Percentiles rank a stretch among this genome's conserved stretches.
Conservation (phyloP, 257 asterid genomes). For the Solanum tarijense region DNA sequence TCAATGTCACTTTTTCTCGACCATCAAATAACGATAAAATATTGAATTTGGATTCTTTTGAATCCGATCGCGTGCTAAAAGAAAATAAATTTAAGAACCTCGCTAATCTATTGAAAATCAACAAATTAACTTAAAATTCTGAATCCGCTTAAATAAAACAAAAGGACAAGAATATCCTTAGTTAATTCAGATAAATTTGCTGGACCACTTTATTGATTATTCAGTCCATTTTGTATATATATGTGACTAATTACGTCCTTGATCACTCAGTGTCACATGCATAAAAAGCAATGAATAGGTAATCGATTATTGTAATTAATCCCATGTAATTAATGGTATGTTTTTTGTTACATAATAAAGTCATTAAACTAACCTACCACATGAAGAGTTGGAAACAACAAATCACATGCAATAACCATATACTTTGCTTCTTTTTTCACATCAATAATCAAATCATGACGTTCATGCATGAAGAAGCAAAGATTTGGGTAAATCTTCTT, state of each 20-base stretch:
- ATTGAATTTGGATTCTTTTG: no score
- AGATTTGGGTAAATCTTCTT: neutral
- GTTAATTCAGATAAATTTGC: neutral
- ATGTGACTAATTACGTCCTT: neutral
- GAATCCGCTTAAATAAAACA: neutral
- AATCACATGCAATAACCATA: neutral
- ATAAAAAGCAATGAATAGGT: neutral
- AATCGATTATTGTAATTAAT: neutral
- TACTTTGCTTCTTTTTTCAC: neutral
- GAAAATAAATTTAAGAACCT: no score
- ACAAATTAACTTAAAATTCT: no score
- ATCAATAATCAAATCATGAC: neutral
- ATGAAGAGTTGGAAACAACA: neutral
- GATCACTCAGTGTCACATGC: neutral
- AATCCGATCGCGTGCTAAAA: no score
- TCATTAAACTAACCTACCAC: neutral
- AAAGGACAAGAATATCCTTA: neutral
- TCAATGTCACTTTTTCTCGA: no score
- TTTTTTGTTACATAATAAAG: neutral
- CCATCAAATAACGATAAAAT: no score
- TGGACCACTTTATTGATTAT: neutral
- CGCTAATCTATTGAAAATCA: neutral
- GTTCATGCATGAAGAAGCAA: neutral
- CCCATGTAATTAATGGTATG: neutral
- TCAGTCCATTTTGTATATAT: neutral